Conservation (phyloP, 805 yeast genomes). For the Isabelozyma pseudorhagii region DNA sequence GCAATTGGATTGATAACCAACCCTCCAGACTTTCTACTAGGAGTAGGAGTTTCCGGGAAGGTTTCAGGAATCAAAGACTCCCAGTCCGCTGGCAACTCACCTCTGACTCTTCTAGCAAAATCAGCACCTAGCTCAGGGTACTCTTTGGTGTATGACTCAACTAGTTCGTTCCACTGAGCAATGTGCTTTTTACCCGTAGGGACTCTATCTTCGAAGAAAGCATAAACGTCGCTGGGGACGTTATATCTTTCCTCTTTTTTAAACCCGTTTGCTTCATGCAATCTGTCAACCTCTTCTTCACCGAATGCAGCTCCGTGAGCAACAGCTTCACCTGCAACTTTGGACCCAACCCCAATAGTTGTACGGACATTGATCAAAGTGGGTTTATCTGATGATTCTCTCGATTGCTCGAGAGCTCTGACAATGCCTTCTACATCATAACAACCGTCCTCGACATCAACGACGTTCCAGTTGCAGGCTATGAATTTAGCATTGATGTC, state of each 20-base stretch:
- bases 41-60: conserved; percentile 14
- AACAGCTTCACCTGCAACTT: conserved; percentile 21
- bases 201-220: conserved; percentile 19
- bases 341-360: conserved; percentile 30
- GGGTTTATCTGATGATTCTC: conserved; percentile 24
- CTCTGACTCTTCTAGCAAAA: conserved; percentile 18
- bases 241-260: conserved; percentile 13
- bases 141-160: conserved; percentile 13
- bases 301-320: conserved; percentile 38
- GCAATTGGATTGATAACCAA: conserved; percentile 25
- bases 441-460: conserved; percentile 30
- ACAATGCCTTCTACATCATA: conserved; percentile 24
- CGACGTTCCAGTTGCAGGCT: conserved; percentile 34
- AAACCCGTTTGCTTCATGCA: conserved; percentile 14
- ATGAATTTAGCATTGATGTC: conserved; percentile 26
- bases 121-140: conserved; percentile 26
- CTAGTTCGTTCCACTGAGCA: conserved; percentile 18
- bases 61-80: conserved; percentile 13
- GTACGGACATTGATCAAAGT: conserved; percentile 33
- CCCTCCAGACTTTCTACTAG: conserved; percentile 25
- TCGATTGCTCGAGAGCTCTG: conserved; percentile 31
- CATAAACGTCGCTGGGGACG: conserved; percentile 23
- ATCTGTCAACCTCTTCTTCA: conserved; percentile 21
- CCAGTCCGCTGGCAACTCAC: conserved; percentile 25
- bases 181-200: conserved; percentile 17